Conservation (phyloP, 305 asterid genomes). For the Fraxinus greggii region DNA sequence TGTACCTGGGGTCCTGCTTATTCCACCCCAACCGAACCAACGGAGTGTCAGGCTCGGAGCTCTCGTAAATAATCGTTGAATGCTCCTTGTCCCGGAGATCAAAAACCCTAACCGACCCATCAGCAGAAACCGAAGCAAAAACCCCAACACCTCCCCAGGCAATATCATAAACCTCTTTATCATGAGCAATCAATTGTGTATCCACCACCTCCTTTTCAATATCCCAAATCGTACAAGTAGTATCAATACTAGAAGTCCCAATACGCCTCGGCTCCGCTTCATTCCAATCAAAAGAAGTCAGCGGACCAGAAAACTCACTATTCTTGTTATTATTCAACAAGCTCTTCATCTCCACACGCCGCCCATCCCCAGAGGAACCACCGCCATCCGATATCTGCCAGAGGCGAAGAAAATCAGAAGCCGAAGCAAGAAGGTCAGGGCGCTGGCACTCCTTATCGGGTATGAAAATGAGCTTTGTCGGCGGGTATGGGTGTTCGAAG, state of each 20-base stretch:
- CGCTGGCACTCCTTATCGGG: constrained; percentile 92
- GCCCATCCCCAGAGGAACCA: constrained; percentile 34
- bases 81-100: constrained; percentile 94
- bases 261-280: constrained; percentile 88
- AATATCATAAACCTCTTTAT: constrained; percentile 92
- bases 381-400: constrained; percentile 77
- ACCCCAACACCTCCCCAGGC: constrained; percentile 98
- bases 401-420: constrained; percentile 82
- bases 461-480: constrained; percentile 74
- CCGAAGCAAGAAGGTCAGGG: constrained; percentile 82
- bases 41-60: constrained; percentile 87
- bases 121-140: constrained; percentile 88
- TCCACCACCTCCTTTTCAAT: constrained; percentile 87
- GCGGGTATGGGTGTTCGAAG: constrained; percentile 93
- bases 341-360: constrained; percentile 71
- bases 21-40: constrained; percentile 91
- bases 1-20: constrained; percentile 88
- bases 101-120: constrained; percentile 91
- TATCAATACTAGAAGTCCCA: constrained; percentile 88
- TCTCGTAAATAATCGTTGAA: constrained; percentile 83
- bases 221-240: constrained; percentile 92
- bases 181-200: constrained; percentile 90
- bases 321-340: constrained; percentile 62
- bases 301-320: constrained; percentile 80
- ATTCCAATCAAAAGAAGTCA: constrained; percentile 92